phyloP scores from a whole-genome alignment of 345 rosid species.

The Salix dunnii region DNA sequence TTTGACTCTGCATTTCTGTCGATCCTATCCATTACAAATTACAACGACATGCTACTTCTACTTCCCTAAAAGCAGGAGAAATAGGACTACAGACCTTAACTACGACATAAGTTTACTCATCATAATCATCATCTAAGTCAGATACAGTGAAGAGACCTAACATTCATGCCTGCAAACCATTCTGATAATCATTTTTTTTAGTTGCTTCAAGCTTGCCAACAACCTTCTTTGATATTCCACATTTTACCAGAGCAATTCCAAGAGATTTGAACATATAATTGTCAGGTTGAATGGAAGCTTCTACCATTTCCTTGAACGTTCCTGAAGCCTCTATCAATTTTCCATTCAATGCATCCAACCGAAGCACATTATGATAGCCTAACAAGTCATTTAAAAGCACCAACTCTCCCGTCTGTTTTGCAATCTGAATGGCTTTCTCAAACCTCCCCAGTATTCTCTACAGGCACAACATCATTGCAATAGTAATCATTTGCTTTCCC shows the following conservation, averaged over 20 bases:
- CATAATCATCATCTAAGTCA: slow-evolving; percentile 28
- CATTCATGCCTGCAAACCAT: slow-evolving; percentile 56
- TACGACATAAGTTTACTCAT: background rate
- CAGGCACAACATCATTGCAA: slow-evolving; percentile 83
- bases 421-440: slow-evolving; percentile 65
- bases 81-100: background rate
- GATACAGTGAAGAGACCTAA: slow-evolving; percentile 51
- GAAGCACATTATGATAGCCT: slow-evolving; percentile 67
- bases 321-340: slow-evolving; percentile 57
- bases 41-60: background rate
- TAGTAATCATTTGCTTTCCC: slow-evolving; percentile 73
- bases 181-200: slow-evolving; percentile 44
- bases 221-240: slow-evolving; percentile 62
- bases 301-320: slow-evolving; percentile 67
- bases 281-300: slow-evolving; percentile 48
- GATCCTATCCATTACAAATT: background rate
- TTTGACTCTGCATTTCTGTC: background rate
- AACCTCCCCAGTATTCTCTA: slow-evolving; percentile 68
- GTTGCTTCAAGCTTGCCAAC: slow-evolving; percentile 45
- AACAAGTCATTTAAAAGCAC: slow-evolving; percentile 54
- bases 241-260: slow-evolving; percentile 54
- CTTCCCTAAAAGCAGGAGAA: background rate
- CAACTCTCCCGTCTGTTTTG: slow-evolving; percentile 59
- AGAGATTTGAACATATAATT: slow-evolving; percentile 63
- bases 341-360: slow-evolving; percentile 65